Percentiles rank a stretch among this genome's conserved stretches.
phyloP scores from a whole-genome alignment of 1,284 basidiomycete species.

The Trichosporon asahii region DNA sequence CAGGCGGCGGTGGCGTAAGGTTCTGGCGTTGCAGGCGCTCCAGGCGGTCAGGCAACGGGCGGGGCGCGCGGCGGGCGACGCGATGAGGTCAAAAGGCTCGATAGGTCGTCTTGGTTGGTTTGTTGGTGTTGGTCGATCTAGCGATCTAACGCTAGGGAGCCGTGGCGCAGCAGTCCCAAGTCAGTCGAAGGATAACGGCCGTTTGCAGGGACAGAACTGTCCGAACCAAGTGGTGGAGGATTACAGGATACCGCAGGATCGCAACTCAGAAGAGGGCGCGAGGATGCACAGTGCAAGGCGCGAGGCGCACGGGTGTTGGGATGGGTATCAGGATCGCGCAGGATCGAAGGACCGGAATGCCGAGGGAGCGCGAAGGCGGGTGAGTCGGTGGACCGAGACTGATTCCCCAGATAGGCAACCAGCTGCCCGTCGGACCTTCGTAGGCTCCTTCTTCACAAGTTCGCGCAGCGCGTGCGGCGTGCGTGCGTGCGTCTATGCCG shows the following conservation, averaged over 20 bases:
- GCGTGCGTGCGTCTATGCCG: background rate
- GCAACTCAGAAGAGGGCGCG: background rate
- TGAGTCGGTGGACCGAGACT: background rate
- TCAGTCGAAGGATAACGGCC: background rate
- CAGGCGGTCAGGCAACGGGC: background rate
- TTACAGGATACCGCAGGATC: background rate
- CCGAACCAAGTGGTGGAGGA: background rate
- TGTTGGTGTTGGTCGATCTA: constrained; percentile 1
- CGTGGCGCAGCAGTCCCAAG: background rate
- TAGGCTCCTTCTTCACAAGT: too few relatives aligned
- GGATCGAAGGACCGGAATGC: background rate
- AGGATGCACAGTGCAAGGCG: background rate
- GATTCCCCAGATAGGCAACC: constrained; percentile 4
- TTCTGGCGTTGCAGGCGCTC: background rate
- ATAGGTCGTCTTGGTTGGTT: background rate
- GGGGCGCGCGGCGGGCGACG: background rate
- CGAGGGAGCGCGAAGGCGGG: constrained; percentile 1
- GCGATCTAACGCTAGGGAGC: background rate
- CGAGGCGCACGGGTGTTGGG: constrained; percentile 1
- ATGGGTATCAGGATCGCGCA: constrained; percentile 8
- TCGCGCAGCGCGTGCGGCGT: background rate
- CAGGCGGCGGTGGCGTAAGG: constrained; percentile 2
- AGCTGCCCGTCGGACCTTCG: background rate
- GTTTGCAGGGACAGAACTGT: background rate
- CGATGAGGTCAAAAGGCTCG: background rate